These are phyloP conservation scores for Diaporthe vexans DNA, from an alignment of 2,329 filamentous ascomycete genomes.

Conservation along the genomic window DNA sequence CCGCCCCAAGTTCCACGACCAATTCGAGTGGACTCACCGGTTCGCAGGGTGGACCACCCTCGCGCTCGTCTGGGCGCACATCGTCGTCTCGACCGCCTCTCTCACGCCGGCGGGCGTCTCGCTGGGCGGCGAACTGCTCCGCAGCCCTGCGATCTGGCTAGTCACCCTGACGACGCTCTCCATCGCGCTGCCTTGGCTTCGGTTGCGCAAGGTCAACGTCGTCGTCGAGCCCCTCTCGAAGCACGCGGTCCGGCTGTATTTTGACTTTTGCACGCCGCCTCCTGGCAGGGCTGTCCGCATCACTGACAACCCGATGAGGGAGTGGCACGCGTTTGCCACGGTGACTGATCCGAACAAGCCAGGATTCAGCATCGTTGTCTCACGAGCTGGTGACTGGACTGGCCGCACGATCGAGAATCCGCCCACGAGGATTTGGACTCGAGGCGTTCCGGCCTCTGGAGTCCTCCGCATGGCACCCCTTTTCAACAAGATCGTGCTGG, in stretches of 20 bases:
- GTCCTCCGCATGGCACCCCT: slow-evolving; percentile 70
- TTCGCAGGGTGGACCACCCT: slow-evolving; percentile 80
- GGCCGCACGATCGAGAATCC: slow-evolving; percentile 65
- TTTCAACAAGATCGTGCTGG: slow-evolving; percentile 69
- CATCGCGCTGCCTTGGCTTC: slow-evolving; percentile 73
- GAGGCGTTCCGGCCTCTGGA: slow-evolving; percentile 71
- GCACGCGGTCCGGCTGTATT: slow-evolving; percentile 73
- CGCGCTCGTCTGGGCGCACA: slow-evolving; percentile 50
- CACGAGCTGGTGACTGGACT: slow-evolving; percentile 77
- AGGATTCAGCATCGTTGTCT: slow-evolving; percentile 65
- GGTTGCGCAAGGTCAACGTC: slow-evolving; percentile 70
- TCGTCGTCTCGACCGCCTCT: slow-evolving; percentile 49
- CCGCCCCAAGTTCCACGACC: slow-evolving; percentile 74
- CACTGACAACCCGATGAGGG: slow-evolving; percentile 65
- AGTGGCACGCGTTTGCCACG: slow-evolving; percentile 75
- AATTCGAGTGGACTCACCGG: slow-evolving; percentile 79
- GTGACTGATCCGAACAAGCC: slow-evolving; percentile 61
- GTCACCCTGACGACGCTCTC: slow-evolving; percentile 67
- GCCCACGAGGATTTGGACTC: slow-evolving; percentile 69
- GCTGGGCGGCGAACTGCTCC: slow-evolving; percentile 49
- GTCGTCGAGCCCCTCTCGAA: slow-evolving; percentile 69
- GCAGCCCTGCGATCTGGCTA: slow-evolving; percentile 66
- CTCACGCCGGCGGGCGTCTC: slow-evolving; percentile 41
- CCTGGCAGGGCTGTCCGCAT: slow-evolving; percentile 66
- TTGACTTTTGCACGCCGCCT: slow-evolving; percentile 63